These are phyloP conservation scores for Solanum paucissectum DNA, from an alignment of 257 asterid genomes.

Conservation along the genomic window DNA sequence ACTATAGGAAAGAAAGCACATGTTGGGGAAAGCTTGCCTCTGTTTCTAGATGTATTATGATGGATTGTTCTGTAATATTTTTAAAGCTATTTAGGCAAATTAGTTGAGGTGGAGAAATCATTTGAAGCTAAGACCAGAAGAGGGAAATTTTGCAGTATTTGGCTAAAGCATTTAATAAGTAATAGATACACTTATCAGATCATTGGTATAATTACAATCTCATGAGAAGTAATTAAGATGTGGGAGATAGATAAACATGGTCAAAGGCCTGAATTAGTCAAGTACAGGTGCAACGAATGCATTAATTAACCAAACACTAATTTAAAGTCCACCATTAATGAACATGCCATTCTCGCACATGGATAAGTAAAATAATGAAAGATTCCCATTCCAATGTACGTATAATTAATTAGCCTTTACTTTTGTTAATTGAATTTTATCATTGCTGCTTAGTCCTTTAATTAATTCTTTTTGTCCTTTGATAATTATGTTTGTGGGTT, in stretches of 20 bases:
- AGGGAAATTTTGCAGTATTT: background rate
- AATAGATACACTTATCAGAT: background rate
- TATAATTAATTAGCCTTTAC: slow-evolving; percentile 1
- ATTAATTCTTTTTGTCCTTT: background rate
- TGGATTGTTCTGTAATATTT: background rate
- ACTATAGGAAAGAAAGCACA: background rate
- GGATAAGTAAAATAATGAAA: background rate
- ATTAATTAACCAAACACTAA: background rate
- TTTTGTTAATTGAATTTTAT: background rate
- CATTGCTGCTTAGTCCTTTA: background rate
- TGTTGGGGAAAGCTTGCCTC: background rate
- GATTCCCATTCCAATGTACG: slow-evolving; percentile 14
- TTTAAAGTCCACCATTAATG: background rate
- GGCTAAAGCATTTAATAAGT: background rate
- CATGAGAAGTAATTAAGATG: background rate
- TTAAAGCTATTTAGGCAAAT: background rate
- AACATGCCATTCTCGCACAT: background rate
- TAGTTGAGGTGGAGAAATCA: background rate
- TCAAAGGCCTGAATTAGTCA: slow-evolving; percentile 10
- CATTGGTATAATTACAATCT: no score
- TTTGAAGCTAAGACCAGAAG: background rate
- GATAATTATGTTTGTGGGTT: slow-evolving; percentile 1
- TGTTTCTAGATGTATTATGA: background rate
- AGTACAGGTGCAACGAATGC: background rate
- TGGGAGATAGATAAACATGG: background rate